A percentile compares a stretch with the other conserved stretches of the same genome.
phyloP scores from a whole-genome alignment of 2,329 filamentous ascomycete species.

The Stylonectria norvegica region DNA sequence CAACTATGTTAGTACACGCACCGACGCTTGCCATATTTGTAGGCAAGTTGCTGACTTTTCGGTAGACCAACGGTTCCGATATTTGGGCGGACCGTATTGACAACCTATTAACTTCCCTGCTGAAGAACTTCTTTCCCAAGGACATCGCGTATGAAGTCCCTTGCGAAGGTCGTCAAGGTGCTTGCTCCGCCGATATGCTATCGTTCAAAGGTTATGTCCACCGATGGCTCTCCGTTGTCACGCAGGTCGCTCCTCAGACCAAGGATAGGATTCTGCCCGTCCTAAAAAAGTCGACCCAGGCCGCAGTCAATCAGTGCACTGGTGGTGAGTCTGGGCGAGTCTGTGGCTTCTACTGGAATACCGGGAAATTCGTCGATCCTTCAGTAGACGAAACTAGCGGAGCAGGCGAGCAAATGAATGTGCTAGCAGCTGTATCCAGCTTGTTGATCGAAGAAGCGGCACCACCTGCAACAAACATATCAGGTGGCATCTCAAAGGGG shows the following conservation, averaged over 20 bases:
- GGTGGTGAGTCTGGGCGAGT: conserved; percentile 55
- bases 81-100: conserved; percentile 56
- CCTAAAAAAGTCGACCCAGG: conserved; percentile 55
- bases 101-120: conserved; percentile 49
- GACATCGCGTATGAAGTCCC: conserved; percentile 62
- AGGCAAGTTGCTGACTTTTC: conserved; percentile 10
- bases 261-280: conserved; percentile 53
- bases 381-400: conserved; percentile 52
- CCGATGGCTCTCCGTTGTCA: conserved; percentile 60
- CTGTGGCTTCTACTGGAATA: conserved; percentile 64
- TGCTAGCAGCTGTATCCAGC: conserved; percentile 51
- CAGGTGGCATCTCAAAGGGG: conserved; percentile 49
- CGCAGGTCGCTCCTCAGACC: conserved; percentile 61
- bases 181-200: conserved; percentile 68
- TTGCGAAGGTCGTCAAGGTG: conserved; percentile 55
- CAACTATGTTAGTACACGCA: conserved; percentile 48
- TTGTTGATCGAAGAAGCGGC: conserved; percentile 42
- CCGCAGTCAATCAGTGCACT: conserved; percentile 60
- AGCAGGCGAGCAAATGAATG: conserved; percentile 58
- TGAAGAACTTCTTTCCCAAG: conserved; percentile 53
- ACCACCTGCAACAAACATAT: conserved; percentile 42
- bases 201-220: conserved; percentile 70
- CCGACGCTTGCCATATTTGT: neutral
- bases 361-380: conserved; percentile 41
- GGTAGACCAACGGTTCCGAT: conserved; percentile 47